A percentile compares a stretch with the other conserved stretches of the same genome.
phyloP scores from a whole-genome alignment of 164 flowering plant species.

The Nelumbo lutea region DNA sequence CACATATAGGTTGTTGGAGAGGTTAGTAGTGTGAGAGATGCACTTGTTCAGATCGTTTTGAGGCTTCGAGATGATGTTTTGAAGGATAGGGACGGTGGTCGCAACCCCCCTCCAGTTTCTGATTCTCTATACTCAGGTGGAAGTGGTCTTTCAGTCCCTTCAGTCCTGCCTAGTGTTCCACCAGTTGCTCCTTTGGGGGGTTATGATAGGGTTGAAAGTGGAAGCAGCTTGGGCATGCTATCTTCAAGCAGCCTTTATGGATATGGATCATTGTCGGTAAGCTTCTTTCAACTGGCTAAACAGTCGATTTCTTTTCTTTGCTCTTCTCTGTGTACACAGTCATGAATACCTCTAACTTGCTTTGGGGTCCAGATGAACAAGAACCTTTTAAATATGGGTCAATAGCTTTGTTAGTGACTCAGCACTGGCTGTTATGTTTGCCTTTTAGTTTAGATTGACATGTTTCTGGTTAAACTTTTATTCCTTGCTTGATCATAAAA shows the following conservation, averaged over 20 bases:
- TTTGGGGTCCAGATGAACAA: no score
- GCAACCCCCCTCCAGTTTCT: slow-evolving; percentile 34
- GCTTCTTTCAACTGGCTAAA: slow-evolving; percentile 1
- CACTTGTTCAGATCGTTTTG: slow-evolving; percentile 80
- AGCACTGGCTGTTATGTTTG: no score
- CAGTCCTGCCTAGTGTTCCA: slow-evolving; percentile 48
- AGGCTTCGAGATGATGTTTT: slow-evolving; percentile 90
- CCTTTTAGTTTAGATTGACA: no score
- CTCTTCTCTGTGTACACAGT: no score
- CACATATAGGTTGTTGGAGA: slow-evolving; percentile 59
- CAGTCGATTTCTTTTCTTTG: background rate
- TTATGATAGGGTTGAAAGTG: slow-evolving; percentile 57
- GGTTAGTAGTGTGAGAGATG: slow-evolving; percentile 76
- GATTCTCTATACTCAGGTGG: slow-evolving; percentile 48
- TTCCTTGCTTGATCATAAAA: no score
- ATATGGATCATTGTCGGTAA: slow-evolving; percentile 76
- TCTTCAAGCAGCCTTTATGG: slow-evolving; percentile 63
- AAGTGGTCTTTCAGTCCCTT: slow-evolving; percentile 43
- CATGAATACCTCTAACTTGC: no score
- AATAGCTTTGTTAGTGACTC: no score
- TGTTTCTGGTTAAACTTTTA: no score
- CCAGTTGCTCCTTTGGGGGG: slow-evolving; percentile 50
- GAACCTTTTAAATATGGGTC: no score
- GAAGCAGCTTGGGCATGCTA: slow-evolving; percentile 52
- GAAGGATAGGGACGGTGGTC: slow-evolving; percentile 56